phyloP scores from a whole-genome alignment of 2,329 filamentous ascomycete genomes.

The Penicillium sp. region DNA sequence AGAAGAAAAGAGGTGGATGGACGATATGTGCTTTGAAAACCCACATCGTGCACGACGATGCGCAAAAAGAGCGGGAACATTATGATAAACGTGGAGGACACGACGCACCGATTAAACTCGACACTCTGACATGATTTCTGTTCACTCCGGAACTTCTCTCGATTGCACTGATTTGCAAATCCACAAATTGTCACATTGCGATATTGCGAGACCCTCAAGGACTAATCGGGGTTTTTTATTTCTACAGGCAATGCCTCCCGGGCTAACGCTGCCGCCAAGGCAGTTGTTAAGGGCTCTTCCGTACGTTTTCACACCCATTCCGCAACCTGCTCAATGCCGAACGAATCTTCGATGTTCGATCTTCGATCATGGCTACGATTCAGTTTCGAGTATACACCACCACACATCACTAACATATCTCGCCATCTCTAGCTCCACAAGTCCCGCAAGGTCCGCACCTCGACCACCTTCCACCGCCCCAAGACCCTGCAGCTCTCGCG shows the following conservation, averaged over 20 bases:
- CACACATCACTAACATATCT: constrained; percentile 8
- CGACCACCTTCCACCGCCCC: constrained; percentile 94
- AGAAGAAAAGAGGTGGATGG: constrained; percentile 7
- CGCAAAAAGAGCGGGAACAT: constrained; percentile 6
- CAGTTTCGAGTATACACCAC: constrained; percentile 4
- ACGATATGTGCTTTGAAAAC: constrained; percentile 9
- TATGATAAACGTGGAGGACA: background rate
- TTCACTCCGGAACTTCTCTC: constrained; percentile 1
- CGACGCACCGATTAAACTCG: background rate
- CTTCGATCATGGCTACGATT: background rate
- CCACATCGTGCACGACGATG: constrained; percentile 7
- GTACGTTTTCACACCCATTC: constrained; percentile 67
- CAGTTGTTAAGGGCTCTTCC: constrained; percentile 93
- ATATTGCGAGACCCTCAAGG: constrained; percentile 18
- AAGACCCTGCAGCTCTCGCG: constrained; percentile 94
- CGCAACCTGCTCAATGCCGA: too few species aligned
- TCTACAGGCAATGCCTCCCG: constrained; percentile 56
- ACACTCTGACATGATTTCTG: background rate
- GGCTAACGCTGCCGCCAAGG: constrained; percentile 93
- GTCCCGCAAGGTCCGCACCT: constrained; percentile 87
- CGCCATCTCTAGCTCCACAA: constrained; percentile 67
- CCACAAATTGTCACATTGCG: constrained; percentile 14
- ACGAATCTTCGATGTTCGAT: background rate
- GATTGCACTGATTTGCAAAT: constrained; percentile 11
- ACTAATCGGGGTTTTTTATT: constrained; percentile 28